A percentile compares a stretch with the other conserved stretches of the same genome.
These are phyloP conservation scores for Fusarium circinatum DNA, from an alignment of 2,329 filamentous ascomycete genomes.

Conservation along the genomic window DNA sequence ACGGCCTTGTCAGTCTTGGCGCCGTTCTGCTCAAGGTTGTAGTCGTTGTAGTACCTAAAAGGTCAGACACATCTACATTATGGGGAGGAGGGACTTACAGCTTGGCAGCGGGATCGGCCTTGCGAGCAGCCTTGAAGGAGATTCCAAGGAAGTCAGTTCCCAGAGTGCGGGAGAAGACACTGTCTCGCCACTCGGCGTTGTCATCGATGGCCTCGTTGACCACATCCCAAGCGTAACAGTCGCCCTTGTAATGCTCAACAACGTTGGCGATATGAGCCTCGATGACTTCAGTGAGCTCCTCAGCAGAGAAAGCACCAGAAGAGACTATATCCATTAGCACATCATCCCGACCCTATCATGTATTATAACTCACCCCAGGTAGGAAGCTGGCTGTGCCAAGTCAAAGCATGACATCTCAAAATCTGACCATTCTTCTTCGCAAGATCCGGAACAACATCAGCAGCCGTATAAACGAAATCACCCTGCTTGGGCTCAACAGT, in stretches of 20 bases:
- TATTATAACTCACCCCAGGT: conserved; percentile 36
- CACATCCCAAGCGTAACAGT: conserved; percentile 73
- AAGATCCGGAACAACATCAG: conserved; percentile 62
- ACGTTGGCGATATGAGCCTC: conserved; percentile 68
- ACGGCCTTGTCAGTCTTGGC: conserved; percentile 58
- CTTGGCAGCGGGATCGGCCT: conserved; percentile 65
- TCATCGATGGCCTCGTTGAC: conserved; percentile 72
- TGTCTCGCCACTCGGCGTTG: conserved; percentile 62
- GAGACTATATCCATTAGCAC: conserved; percentile 26
- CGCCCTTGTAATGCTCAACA: conserved; percentile 66
- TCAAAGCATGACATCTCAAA: conserved; percentile 71
- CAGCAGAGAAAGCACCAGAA: conserved; percentile 63
- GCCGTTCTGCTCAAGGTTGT: conserved; percentile 67
- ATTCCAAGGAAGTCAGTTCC: conserved; percentile 67
- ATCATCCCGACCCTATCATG: not conserved
- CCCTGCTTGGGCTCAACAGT: conserved; percentile 66
- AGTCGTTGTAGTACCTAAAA: conserved; percentile 61
- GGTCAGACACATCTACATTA: not conserved
- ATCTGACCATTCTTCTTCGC: conserved; percentile 61
- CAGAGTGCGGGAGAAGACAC: conserved; percentile 65
- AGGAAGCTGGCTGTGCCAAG: conserved; percentile 56
- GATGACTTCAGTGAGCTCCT: conserved; percentile 63
- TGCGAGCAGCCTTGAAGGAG: conserved; percentile 66
- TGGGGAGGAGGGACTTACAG: conserved; percentile 48
- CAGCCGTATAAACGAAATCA: conserved; percentile 67